Percentiles rank a stretch among this genome's conserved stretches.
Evolutionary conservation across 768 basidiomycete genomes (phyloP).

Genomic region (Clitopilus passeckerianus): DNA sequence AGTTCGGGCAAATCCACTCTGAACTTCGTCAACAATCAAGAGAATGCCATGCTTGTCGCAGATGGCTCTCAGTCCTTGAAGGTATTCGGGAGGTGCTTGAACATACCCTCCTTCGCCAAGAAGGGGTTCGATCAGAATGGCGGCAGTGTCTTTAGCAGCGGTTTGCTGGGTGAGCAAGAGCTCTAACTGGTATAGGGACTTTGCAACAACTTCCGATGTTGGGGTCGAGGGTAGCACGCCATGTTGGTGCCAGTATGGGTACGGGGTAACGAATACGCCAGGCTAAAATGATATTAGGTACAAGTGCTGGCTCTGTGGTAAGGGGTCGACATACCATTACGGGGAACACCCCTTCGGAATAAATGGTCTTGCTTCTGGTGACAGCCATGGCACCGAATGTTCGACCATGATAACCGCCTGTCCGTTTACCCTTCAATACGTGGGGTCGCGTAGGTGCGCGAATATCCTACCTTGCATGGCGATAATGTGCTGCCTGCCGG

Average conservation of each 20-base stretch:
- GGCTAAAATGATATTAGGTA: slow-evolving; percentile 43
- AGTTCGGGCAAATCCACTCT: slow-evolving; percentile 86
- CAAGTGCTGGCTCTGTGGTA: neutral
- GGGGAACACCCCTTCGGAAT: slow-evolving; percentile 73
- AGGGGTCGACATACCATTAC: slow-evolving; percentile 60
- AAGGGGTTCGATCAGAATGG: slow-evolving; percentile 91
- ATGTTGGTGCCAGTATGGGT: slow-evolving; percentile 91
- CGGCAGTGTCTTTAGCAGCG: slow-evolving; percentile 81
- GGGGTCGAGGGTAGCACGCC: slow-evolving; percentile 53
- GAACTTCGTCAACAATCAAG: slow-evolving; percentile 83
- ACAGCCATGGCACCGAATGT: slow-evolving; percentile 92
- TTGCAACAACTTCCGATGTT: slow-evolving; percentile 49
- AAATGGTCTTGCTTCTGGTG: slow-evolving; percentile 92
- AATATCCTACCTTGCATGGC: slow-evolving; percentile 69
- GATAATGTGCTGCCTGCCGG: slow-evolving; percentile 84
- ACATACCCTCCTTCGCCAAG: slow-evolving; percentile 97
- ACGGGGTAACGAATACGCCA: slow-evolving; percentile 76
- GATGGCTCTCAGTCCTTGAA: slow-evolving; percentile 74
- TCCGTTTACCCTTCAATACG: neutral
- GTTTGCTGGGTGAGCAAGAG: slow-evolving; percentile 75
- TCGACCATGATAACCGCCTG: slow-evolving; percentile 85
- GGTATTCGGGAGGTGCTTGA: slow-evolving; percentile 74
- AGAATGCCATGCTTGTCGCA: slow-evolving; percentile 86
- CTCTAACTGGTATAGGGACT: slow-evolving; percentile 77
- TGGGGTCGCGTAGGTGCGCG: neutral